A percentile compares a stretch with the other conserved stretches of the same genome.
phyloP scores from a whole-genome alignment of 2,329 filamentous ascomycete genomes.

The Pseudogymnoascus sp. region DNA sequence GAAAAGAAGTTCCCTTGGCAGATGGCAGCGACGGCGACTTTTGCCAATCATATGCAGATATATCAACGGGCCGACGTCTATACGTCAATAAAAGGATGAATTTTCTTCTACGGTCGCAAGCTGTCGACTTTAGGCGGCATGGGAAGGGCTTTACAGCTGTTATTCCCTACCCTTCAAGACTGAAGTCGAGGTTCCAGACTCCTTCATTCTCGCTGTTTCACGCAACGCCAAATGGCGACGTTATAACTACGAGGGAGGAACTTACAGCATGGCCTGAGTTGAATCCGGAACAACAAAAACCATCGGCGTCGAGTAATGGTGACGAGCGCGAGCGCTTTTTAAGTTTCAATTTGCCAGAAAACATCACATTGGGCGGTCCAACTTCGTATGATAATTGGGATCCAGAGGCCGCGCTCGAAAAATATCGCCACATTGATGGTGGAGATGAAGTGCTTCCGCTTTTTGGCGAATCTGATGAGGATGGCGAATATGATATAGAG shows the following conservation, averaged over 20 bases:
- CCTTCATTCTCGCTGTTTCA: conserved; percentile 30
- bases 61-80: conserved; percentile 38
- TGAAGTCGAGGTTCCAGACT: conserved; percentile 21
- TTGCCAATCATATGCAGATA: conserved; percentile 18
- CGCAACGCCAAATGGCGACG: conserved; percentile 12
- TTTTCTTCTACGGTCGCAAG: conserved; percentile 30
- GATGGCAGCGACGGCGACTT: conserved; percentile 24
- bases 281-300: conserved; percentile 12
- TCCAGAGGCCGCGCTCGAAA: conserved; percentile 27
- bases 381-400: conserved; percentile 18
- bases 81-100: conserved; percentile 38
- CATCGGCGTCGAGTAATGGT: neutral
- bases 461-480: conserved; percentile 48
- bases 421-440: conserved; percentile 34
- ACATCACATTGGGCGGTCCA: conserved; percentile 10
- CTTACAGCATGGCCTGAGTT: conserved; percentile 27
- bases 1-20: conserved; percentile 23
- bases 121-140: conserved; percentile 15
- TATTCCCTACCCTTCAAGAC: conserved; percentile 22
- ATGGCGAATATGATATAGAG: conserved; percentile 49
- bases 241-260: conserved; percentile 22
- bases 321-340: neutral
- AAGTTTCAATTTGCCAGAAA: conserved; percentile 14
- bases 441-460: conserved; percentile 40
- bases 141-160: conserved; percentile 18